Evolutionary conservation across 1,284 basidiomycete species (phyloP), one percentile per base, ranked within the genome.

Genomic region (Boletus semigastroideus): DNA sequence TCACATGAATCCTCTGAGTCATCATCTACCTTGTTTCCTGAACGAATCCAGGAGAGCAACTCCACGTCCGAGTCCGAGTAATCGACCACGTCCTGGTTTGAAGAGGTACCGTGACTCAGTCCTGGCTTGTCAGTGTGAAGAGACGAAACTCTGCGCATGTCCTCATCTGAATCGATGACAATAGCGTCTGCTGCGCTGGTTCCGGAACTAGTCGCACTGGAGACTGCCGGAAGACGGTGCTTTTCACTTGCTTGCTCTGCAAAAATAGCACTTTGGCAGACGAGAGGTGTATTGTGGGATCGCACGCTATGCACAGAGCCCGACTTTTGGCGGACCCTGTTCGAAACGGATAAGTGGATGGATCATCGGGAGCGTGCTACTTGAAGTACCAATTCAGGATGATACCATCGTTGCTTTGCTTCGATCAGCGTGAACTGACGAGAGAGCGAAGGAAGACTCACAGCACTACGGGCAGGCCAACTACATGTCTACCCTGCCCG

Each of bases 341-440:
- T 41, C 17, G 43, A 30, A 41, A 25, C 10, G 20, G 25, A 42
- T 68, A 7, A 64, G 46, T 16, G 16, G 37, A 44, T 41, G 49
- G 9, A 48, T 11, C 31, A 22, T 37, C 10, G 17, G 25, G 45
- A 46, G 20, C 6, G 33, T 40, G 42, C 38, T 25, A 37, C 10
- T 39, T 8, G 38, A 43, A 49, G 38, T 64, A 67, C 68, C 68
- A 72, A 49, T 68, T 61, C 44, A 70, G 39, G 33, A 59, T 42
- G 27, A 71, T 66, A 2, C 66, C 64, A 28, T 71, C 66, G 36
- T 59, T 66, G 8, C 66, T 69, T 42, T 44, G 19, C 34, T 41
- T 28, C 14, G 27, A 41, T 70, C 38, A 65, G 50, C 25, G 17
- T 14, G 40, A 12, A 20, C 12, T 30, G 36, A 4, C 22, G 34